phyloP scores from a whole-genome alignment of 306 rosid genomes.

The Canavalia gladiata region DNA sequence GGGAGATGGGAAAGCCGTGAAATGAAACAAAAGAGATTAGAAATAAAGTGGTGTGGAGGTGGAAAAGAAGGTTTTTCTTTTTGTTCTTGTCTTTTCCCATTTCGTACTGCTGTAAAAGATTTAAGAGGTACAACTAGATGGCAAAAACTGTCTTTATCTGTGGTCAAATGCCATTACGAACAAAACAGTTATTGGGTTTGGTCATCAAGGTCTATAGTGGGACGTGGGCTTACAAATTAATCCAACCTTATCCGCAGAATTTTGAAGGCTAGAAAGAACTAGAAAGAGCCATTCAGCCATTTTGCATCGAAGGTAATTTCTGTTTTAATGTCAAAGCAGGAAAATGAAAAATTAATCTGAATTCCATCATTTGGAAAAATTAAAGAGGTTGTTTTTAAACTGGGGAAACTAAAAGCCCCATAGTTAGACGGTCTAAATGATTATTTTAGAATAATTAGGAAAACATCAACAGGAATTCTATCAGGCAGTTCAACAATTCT shows the following conservation, averaged over 20 bases:
- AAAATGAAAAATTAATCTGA: no score
- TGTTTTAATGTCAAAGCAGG: no score
- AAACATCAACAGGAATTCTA: no score
- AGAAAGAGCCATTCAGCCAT: no score
- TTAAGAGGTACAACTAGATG: not conserved
- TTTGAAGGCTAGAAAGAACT: no score
- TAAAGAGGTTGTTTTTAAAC: no score
- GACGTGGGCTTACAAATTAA: not conserved
- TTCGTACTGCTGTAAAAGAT: slow-evolving; percentile 10
- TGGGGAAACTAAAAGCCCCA: no score
- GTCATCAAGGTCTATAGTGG: not conserved
- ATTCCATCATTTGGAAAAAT: no score
- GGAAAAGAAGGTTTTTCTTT: slow-evolving; percentile 40
- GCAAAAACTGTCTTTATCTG: not conserved
- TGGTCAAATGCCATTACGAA: not conserved
- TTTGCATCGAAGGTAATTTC: no score
- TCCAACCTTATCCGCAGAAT: not conserved
- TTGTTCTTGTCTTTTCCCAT: slow-evolving; percentile 4
- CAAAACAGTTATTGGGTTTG: not conserved
- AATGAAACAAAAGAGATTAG: not conserved
- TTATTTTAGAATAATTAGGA: no score
- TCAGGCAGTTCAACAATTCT: no score
- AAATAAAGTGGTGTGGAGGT: slow-evolving; percentile 30
- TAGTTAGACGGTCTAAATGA: no score
- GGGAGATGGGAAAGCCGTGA: slow-evolving; percentile 46